These are phyloP conservation scores for Eucalyptus marginata DNA, from an alignment of 345 rosid genomes.

Conservation along the genomic window DNA sequence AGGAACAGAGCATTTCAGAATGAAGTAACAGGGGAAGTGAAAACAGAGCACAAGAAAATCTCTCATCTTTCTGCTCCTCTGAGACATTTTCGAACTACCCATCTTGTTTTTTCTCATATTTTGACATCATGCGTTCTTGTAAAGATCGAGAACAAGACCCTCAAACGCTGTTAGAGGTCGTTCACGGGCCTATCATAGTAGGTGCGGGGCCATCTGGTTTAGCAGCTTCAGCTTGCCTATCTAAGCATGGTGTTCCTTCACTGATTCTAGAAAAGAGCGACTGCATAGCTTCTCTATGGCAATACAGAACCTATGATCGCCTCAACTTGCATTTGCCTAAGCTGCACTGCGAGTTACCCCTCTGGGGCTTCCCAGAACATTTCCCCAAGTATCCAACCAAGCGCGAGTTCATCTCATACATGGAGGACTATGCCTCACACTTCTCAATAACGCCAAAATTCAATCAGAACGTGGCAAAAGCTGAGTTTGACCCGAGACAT, in stretches of 20 bases:
- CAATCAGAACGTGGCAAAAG: slow-evolving; percentile 43
- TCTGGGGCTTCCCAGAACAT: slow-evolving; percentile 43
- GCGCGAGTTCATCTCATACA: slow-evolving; percentile 57
- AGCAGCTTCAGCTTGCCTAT: slow-evolving; percentile 67
- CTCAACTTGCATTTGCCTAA: slow-evolving; percentile 89
- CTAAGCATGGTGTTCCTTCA: slow-evolving; percentile 40
- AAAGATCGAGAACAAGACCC: not conserved
- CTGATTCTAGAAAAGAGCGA: slow-evolving; percentile 63
- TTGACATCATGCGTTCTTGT: slow-evolving; percentile 27
- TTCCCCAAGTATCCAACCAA: slow-evolving; percentile 80
- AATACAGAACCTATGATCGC: slow-evolving; percentile 64
- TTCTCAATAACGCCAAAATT: slow-evolving; percentile 57
- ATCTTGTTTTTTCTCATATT: not conserved
- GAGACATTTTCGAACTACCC: not conserved
- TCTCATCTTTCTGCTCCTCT: not conserved
- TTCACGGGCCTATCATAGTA: slow-evolving; percentile 61
- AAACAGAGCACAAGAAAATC: not conserved
- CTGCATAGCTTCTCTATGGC: slow-evolving; percentile 87
- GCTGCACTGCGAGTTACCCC: slow-evolving; percentile 73
- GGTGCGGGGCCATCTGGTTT: slow-evolving; percentile 99
- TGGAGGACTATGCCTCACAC: slow-evolving; percentile 56
- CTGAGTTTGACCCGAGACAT: slow-evolving; percentile 31
- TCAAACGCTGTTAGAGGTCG: not conserved
- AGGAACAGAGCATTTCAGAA: not conserved
- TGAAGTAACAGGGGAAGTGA: not conserved